Percentiles rank a stretch among this genome's conserved stretches.
phyloP scores from a whole-genome alignment of 2,329 filamentous ascomycete species.

The Cytospora piceicola region DNA sequence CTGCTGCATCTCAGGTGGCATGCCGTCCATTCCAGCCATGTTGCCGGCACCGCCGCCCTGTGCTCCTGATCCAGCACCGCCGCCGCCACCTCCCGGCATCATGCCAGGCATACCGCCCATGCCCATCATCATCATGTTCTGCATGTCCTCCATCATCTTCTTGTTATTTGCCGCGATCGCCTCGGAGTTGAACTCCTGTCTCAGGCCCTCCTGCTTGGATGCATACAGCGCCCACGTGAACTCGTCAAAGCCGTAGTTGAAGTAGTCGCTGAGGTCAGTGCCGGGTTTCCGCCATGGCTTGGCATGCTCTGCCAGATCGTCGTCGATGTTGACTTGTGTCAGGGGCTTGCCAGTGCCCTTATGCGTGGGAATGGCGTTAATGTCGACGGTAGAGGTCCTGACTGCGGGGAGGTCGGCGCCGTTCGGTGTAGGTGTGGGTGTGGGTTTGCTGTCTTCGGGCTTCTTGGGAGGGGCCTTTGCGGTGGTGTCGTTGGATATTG shows the following conservation, averaged over 20 bases:
- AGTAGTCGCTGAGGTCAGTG: conserved; percentile 94
- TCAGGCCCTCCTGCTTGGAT: conserved; percentile 80
- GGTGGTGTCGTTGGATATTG: conserved; percentile 55
- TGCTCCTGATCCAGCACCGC: conserved; percentile 35
- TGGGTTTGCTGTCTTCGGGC: conserved; percentile 19
- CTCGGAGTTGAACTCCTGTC: conserved; percentile 74
- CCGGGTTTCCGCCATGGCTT: conserved; percentile 96
- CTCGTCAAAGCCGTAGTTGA: conserved; percentile 99
- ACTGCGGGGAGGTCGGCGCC: conserved; percentile 56
- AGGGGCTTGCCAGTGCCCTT: conserved; percentile 80
- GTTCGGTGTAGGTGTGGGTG: conserved; percentile 9
- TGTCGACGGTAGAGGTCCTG: conserved; percentile 80
- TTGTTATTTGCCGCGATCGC: conserved; percentile 68
- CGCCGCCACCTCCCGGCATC: conserved; percentile 40
- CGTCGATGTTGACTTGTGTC: conserved; percentile 74
- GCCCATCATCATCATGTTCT: conserved; percentile 68
- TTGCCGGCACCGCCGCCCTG: conserved; percentile 38
- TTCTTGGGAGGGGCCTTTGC: conserved; percentile 51
- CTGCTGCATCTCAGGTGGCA: conserved; percentile 67
- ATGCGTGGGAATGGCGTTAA: conserved; percentile 81
- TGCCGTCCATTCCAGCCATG: conserved; percentile 64
- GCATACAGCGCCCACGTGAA: conserved; percentile 98
- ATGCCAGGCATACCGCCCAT: conserved; percentile 45
- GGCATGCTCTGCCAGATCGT: conserved; percentile 75
- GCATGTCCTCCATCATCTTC: conserved; percentile 77